phyloP scores from a whole-genome alignment of 78 protist genomes.

The Chrysochromulina tobinii region DNA sequence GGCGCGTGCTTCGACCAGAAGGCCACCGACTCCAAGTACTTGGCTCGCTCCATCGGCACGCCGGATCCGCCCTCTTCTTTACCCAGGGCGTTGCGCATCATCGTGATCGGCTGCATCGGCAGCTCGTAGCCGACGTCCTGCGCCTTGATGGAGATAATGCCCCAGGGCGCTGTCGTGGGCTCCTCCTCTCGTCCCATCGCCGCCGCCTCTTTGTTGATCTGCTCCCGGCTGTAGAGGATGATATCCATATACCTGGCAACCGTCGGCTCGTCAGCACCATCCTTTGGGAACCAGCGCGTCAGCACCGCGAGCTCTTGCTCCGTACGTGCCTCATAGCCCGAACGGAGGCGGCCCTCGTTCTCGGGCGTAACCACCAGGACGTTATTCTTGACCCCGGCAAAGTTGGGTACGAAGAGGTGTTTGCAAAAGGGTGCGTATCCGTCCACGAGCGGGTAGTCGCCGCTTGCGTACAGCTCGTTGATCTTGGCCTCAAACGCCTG shows the following conservation, averaged over 20 bases:
- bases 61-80: constrained; percentile 51
- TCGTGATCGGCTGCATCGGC: constrained; percentile 59
- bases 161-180: constrained; percentile 1
- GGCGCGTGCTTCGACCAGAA: constrained; percentile 41
- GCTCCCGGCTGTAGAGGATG: constrained; percentile 19
- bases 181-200: constrained; percentile 11
- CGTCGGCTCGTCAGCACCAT: neutral
- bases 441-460: neutral
- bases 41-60: constrained; percentile 30
- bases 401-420: constrained; percentile 1
- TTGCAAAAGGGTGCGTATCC: constrained; percentile 65
- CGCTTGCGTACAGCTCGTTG: neutral
- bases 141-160: constrained; percentile 22
- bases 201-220: constrained; percentile 33
- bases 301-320: constrained; percentile 39
- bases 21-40: constrained; percentile 5
- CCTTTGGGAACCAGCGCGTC: constrained; percentile 34
- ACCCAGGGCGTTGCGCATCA: constrained; percentile 58
- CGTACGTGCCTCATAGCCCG: constrained; percentile 26
- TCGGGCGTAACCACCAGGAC: neutral
- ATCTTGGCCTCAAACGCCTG: neutral
- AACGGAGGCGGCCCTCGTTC: constrained; percentile 8
- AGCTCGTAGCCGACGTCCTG: constrained; percentile 21
- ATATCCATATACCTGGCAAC: constrained; percentile 39
- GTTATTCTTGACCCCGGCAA: neutral